A percentile compares a stretch with the other conserved stretches of the same genome.
Evolutionary conservation across 345 rosid genomes (phyloP).

Genomic region (Citrus reticulata): DNA sequence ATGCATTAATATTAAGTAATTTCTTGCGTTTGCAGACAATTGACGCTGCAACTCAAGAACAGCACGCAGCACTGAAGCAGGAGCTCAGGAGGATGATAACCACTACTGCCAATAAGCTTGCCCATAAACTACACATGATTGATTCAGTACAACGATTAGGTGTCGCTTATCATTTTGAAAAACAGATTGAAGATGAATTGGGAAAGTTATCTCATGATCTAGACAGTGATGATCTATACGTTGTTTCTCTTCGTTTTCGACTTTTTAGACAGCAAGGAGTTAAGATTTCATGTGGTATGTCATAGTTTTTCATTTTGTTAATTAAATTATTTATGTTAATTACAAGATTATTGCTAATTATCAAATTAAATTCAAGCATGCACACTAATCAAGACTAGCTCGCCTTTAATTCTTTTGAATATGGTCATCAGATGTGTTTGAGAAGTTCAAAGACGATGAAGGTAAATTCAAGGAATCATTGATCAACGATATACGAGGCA

Average conservation of each 20-base stretch:
- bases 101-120: no score
- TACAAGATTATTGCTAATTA: no score
- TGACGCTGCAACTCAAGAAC: no score
- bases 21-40: no score
- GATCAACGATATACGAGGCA: slow-evolving; percentile 2
- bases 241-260: slow-evolving; percentile 22
- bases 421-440: background rate
- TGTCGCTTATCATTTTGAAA: slow-evolving; percentile 23
- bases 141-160: slow-evolving; percentile 17
- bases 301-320: no score
- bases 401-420: no score
- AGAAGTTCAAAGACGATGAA: background rate
- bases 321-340: no score
- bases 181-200: slow-evolving; percentile 19
- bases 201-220: background rate
- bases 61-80: no score
- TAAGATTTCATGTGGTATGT: slow-evolving; percentile 11
- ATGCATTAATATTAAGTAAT: no score
- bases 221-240: slow-evolving; percentile 6
- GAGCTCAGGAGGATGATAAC: no score
- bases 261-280: slow-evolving; percentile 21
- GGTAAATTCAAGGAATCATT: slow-evolving; percentile 11
- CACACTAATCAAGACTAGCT: no score
- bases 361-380: background rate
- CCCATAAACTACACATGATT: no score